Conservation (phyloP, 2,329 filamentous ascomycete genomes). For the Nothophoma quercina region DNA sequence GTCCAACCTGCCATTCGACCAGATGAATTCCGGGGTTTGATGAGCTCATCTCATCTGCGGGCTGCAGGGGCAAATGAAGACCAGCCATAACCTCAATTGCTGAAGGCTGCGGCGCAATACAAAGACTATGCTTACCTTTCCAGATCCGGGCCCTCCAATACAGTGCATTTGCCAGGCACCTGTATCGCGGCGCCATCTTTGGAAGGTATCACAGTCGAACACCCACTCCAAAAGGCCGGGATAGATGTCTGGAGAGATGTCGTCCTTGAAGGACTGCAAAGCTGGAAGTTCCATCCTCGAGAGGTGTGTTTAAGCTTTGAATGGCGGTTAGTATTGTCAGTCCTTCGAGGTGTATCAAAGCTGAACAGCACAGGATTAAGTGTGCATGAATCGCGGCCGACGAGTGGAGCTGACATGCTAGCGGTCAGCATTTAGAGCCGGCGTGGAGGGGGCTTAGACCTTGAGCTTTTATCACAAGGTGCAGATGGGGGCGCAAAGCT, state of each 20-base stretch:
- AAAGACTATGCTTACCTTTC: conserved; percentile 21
- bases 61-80: too few relatives aligned
- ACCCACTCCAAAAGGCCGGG: conserved; percentile 22
- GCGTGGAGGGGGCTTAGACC: not conserved
- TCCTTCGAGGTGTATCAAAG: too few relatives aligned
- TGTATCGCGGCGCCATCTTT: conserved; percentile 12
- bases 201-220: conserved; percentile 16
- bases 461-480: not conserved
- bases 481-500: conserved; percentile 1
- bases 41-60: too few relatives aligned
- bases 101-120: not conserved
- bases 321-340: too few relatives aligned
- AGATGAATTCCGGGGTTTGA: too few relatives aligned
- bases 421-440: not conserved
- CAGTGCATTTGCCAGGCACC: conserved; percentile 28
- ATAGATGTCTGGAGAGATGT: conserved; percentile 26
- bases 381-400: not conserved
- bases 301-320: too few relatives aligned
- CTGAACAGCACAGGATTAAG: too few relatives aligned
- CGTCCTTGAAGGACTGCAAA: not conserved
- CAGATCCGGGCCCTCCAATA: conserved; percentile 27
- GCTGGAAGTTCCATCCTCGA: not conserved
- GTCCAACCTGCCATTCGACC: too few relatives aligned
- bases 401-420: not conserved
- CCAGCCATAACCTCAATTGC: too few relatives aligned